These are phyloP conservation scores for Mucuna pruriens DNA, from an alignment of 306 rosid species.

Conservation along the genomic window DNA sequence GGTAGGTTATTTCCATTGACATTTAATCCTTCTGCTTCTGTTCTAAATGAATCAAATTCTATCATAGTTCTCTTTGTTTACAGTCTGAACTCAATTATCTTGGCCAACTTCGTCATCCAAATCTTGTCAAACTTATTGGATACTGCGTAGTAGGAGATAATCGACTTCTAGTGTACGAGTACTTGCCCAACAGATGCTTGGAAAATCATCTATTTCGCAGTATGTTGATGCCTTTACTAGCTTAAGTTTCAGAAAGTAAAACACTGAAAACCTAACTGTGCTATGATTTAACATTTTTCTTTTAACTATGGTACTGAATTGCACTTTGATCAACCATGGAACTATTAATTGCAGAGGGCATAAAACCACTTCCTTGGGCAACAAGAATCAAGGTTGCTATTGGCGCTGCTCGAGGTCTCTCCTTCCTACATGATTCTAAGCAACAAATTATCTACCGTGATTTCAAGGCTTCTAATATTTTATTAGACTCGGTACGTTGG, in stretches of 20 bases:
- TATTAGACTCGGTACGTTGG: slow-evolving; percentile 74
- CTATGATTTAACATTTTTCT: slow-evolving; percentile 20
- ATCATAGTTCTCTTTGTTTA: slow-evolving; percentile 36
- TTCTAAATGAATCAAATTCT: slow-evolving; percentile 12
- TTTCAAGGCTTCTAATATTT: slow-evolving; percentile 89
- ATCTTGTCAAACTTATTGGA: slow-evolving; percentile 89
- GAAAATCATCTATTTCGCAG: slow-evolving; percentile 92
- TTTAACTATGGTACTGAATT: not conserved
- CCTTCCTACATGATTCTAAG: slow-evolving; percentile 67
- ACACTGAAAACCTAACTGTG: not conserved
- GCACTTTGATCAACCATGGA: slow-evolving; percentile 22
- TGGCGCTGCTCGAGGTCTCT: slow-evolving; percentile 80
- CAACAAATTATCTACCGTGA: slow-evolving; percentile 86
- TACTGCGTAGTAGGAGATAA: slow-evolving; percentile 86
- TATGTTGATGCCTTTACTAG: slow-evolving; percentile 47
- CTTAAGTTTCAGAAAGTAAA: slow-evolving; percentile 5
- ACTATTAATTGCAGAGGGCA: slow-evolving; percentile 51
- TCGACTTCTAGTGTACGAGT: slow-evolving; percentile 88
- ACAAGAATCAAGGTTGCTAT: slow-evolving; percentile 73
- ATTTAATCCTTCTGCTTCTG: not conserved
- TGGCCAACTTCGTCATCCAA: slow-evolving; percentile 89
- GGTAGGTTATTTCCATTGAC: slow-evolving; percentile 48
- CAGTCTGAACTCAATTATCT: slow-evolving; percentile 90
- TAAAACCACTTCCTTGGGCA: slow-evolving; percentile 67
- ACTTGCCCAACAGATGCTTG: slow-evolving; percentile 84